phyloP scores from a whole-genome alignment of 495 filamentous ascomycete species.

The Aspergillus conjunctus region DNA sequence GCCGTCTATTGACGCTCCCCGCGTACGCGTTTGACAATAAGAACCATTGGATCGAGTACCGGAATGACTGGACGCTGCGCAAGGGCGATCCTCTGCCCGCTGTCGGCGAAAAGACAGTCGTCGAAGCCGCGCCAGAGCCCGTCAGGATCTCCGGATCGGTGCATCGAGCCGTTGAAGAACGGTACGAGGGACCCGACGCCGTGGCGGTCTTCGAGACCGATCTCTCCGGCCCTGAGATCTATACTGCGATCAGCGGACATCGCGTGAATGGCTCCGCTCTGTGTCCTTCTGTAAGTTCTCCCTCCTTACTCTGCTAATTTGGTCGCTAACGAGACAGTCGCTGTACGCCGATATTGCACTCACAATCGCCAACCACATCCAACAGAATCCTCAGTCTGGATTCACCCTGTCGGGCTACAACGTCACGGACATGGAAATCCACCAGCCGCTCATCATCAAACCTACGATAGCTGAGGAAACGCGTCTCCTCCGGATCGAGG shows the following conservation, averaged over 20 bases:
- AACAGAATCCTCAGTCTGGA: neutral
- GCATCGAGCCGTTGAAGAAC: slow-evolving; percentile 29
- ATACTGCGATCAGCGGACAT: slow-evolving; percentile 29
- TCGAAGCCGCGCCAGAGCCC: neutral
- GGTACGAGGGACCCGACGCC: slow-evolving; percentile 15
- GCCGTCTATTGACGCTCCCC: neutral
- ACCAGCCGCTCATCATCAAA: neutral
- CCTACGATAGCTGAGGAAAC: neutral
- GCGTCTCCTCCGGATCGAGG: neutral
- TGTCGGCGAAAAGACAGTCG: slow-evolving; percentile 1
- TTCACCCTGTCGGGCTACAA: neutral
- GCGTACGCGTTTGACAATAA: slow-evolving; percentile 22
- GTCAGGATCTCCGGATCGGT: slow-evolving; percentile 8
- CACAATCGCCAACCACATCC: neutral
- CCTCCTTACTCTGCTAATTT: neutral
- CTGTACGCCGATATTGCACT: slow-evolving; percentile 18
- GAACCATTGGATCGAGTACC: slow-evolving; percentile 36
- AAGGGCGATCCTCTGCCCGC: slow-evolving; percentile 28
- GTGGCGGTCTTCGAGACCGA: slow-evolving; percentile 30
- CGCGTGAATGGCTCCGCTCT: slow-evolving; percentile 36
- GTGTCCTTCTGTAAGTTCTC: slow-evolving; percentile 32
- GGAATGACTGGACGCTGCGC: slow-evolving; percentile 31
- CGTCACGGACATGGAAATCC: neutral
- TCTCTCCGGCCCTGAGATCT: slow-evolving; percentile 31
- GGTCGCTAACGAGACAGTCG: neutral